Evolutionary conservation across 768 basidiomycete genomes (phyloP).

Genomic region (Pleurotus pulmonarius): DNA sequence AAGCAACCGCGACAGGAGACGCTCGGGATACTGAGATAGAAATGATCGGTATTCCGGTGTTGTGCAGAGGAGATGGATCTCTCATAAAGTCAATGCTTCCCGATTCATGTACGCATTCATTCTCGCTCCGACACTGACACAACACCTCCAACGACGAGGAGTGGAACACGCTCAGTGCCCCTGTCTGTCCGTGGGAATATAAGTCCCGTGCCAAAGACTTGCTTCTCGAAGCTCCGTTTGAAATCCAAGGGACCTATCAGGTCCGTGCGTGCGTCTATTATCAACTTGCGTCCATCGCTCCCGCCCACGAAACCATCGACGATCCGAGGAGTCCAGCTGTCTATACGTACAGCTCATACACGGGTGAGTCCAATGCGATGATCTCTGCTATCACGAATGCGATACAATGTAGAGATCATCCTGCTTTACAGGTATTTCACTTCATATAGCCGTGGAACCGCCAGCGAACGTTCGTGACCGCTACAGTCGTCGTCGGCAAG

Average conservation of each 20-base stretch:
- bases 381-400: background rate
- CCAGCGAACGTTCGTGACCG: background rate
- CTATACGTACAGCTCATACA: conserved; percentile 7
- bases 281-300: conserved; percentile 8
- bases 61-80: no score
- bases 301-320: conserved; percentile 9
- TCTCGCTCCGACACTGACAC: no score
- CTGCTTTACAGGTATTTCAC: background rate
- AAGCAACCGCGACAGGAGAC: no score
- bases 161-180: background rate
- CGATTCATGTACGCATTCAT: no score
- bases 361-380: background rate
- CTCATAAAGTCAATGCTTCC: no score
- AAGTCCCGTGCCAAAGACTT: background rate
- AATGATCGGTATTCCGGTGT: no score
- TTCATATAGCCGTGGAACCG: background rate
- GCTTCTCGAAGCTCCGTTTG: background rate
- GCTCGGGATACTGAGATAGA: no score
- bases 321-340: conserved; percentile 10
- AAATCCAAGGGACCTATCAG: conserved; percentile 1
- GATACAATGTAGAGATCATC: background rate
- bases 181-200: background rate
- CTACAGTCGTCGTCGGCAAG: background rate
- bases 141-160: no score
- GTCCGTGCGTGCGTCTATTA: conserved; percentile 9